Evolutionary conservation across 208 protist species (phyloP), one percentile per base, ranked within the genome.

Genomic region (Acanthamoeba culbertsoni): DNA sequence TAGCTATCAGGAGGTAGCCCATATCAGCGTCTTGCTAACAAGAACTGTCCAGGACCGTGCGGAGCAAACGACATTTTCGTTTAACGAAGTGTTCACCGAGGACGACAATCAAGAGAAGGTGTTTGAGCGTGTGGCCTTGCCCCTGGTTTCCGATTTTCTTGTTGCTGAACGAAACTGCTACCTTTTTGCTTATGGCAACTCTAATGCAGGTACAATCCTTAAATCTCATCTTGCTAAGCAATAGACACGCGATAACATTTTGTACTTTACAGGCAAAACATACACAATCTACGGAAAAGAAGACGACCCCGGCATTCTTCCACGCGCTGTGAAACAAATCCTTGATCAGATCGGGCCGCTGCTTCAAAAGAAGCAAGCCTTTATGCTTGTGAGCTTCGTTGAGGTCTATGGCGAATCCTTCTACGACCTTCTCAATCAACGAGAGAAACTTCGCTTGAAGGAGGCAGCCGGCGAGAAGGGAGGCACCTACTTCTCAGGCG

Each of bases 221-320:
- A n/a, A n/a, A n/a, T n/a, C n/a, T n/a, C n/a, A n/a, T n/a, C n/a
- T n/a, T n/a, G n/a, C n/a, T n/a, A n/a, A n/a, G n/a, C n/a, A n/a
- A n/a, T n/a, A n/a, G n/a, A n/a, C n/a, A n/a, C n/a, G n/a, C n/a
- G n/a, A n/a, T n/a, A n/a, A n/a, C n/a, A n/a, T n/a, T n/a, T n/a
- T n/a, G n/a, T n/a, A n/a, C n/a, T n/a, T n/a, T 59, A 18, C 65
- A 40, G 45, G 98, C 94, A 99, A 99, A 95, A 98, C 98, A 33
- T 98, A 98, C 96, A 98, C 98, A 31, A 99, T 98, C 96, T 94
- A 98, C 26, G 98, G 98, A 59, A 96, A 95, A 2, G 57, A 92
- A 62, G 94, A 68, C 37, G 97, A 98, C 73, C 95, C 95, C 35
- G 98, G 98, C 7, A 93, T 98, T 20, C 73, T 94, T 18, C 75